A percentile compares a stretch with the other conserved stretches of the same genome.
Evolutionary conservation across 73 alveolate species (phyloP).

Genomic region (Paramecium pentaurelia): DNA sequence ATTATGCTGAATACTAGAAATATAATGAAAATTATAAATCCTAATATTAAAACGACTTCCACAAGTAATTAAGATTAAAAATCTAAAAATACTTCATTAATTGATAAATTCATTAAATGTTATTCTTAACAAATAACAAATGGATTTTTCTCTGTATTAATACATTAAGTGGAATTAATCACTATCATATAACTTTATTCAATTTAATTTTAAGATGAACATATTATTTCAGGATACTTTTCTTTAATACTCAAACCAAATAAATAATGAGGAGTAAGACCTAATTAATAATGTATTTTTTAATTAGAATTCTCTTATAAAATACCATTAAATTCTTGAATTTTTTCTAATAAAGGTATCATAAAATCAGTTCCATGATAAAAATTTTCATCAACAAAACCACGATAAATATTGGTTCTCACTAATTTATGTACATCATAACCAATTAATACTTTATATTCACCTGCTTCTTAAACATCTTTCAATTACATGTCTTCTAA

Average conservation of each 20-base stretch:
- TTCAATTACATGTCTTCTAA: constrained; percentile 25
- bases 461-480: constrained; percentile 3
- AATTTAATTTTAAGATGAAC: neutral
- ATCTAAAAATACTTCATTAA: constrained; percentile 7
- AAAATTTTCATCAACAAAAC: constrained; percentile 4
- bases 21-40: neutral
- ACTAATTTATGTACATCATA: constrained; percentile 44
- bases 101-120: neutral
- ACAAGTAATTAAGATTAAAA: neutral
- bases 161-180: constrained; percentile 6
- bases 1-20: neutral
- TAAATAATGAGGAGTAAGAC: neutral
- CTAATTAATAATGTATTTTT: neutral
- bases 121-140: constrained; percentile 17
- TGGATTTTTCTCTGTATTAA: neutral
- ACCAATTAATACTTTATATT: neutral
- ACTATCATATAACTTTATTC: neutral
- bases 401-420: neutral
- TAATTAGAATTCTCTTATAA: neutral
- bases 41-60: neutral
- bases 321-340: neutral
- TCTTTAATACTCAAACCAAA: neutral
- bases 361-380: constrained; percentile 32
- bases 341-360: constrained; percentile 23
- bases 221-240: neutral